Conservation (phyloP, 2,329 filamentous ascomycete species). For the Trichophyton verrucosum region DNA sequence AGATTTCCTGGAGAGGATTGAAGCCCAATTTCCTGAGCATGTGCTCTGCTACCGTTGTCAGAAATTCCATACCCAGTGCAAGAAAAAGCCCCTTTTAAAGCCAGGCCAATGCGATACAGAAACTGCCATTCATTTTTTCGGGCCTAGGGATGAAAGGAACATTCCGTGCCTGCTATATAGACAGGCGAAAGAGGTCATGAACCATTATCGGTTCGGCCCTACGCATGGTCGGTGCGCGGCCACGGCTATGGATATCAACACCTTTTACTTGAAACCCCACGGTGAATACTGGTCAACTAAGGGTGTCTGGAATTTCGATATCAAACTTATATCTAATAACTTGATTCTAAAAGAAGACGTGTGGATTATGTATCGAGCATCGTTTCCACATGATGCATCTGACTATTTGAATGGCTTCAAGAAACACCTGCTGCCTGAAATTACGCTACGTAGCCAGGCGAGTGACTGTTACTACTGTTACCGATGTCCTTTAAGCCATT, state of each 20-base stretch:
- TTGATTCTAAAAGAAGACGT: neutral
- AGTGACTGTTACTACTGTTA: neutral
- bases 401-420: neutral
- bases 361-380: neutral
- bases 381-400: neutral
- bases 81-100: neutral
- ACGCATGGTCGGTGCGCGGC: neutral
- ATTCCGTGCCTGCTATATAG: neutral
- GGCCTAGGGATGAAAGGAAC: neutral
- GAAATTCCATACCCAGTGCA: neutral
- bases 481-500: neutral
- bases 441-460: neutral
- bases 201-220: neutral
- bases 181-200: slow-evolving; percentile 1
- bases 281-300: neutral
- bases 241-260: neutral
- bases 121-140: neutral
- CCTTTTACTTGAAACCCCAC: neutral
- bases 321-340: neutral
- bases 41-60: neutral
- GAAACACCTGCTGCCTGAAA: neutral
- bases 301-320: neutral
- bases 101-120: neutral
- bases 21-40: neutral
- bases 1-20: neutral